A percentile compares a stretch with the other conserved stretches of the same genome.
These are phyloP conservation scores for Termitomyces sp. DNA, from an alignment of 768 basidiomycete species.

Conservation along the genomic window DNA sequence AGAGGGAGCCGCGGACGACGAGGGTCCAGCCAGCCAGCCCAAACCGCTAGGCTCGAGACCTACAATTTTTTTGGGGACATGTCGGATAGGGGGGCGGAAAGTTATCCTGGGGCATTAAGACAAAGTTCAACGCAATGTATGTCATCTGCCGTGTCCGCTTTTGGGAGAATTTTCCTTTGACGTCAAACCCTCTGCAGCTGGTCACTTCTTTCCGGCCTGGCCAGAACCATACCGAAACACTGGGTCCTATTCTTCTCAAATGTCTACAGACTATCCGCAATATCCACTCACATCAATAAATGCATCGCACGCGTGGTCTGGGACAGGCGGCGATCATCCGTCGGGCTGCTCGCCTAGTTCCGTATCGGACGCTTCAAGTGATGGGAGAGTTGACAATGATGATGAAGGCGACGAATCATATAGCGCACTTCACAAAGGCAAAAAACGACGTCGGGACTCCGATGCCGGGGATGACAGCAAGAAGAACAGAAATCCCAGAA, in stretches of 20 bases:
- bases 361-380: slow-evolving; percentile 16
- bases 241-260: not conserved
- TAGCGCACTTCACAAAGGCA: slow-evolving; percentile 17
- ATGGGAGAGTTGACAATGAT: slow-evolving; percentile 16
- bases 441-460: slow-evolving; percentile 23
- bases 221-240: not conserved
- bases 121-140: slow-evolving; percentile 7
- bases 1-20: slow-evolving; percentile 11
- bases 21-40: slow-evolving; percentile 18
- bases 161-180: not conserved
- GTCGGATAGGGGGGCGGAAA: slow-evolving; percentile 8
- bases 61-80: slow-evolving; percentile 6
- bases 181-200: slow-evolving; percentile 1
- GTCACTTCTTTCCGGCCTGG: slow-evolving; percentile 2
- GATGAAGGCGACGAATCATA: slow-evolving; percentile 19
- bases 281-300: slow-evolving; percentile 10
- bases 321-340: slow-evolving; percentile 8
- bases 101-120: slow-evolving; percentile 6
- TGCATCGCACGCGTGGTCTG: slow-evolving; percentile 10
- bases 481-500: slow-evolving; percentile 29
- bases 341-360: slow-evolving; percentile 15
- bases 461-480: slow-evolving; percentile 20
- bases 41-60: slow-evolving; percentile 14
- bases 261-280: slow-evolving; percentile 1
- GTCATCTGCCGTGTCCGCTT: slow-evolving; percentile 3